Conservation (phyloP, 768 basidiomycete genomes). For the Tylopilus plumbeoviolaceoides region DNA sequence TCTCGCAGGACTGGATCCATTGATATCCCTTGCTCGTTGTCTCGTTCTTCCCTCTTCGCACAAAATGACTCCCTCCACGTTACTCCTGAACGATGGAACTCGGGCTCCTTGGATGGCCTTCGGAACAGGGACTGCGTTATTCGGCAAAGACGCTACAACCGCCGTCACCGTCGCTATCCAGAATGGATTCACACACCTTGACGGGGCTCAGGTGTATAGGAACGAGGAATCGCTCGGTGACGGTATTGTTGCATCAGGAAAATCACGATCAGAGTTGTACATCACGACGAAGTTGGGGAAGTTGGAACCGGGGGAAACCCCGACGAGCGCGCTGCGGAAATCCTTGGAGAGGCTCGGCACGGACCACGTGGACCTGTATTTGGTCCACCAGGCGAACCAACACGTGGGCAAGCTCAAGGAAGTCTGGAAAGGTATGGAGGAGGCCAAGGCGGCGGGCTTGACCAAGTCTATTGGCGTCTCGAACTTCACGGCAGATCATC, state of each 20-base stretch:
- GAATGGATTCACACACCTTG: slow-evolving; percentile 57
- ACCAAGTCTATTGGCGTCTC: slow-evolving; percentile 48
- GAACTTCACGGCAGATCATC: slow-evolving; percentile 44
- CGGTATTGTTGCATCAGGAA: slow-evolving; percentile 48
- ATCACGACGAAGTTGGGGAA: slow-evolving; percentile 54
- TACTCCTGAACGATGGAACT: slow-evolving; percentile 54
- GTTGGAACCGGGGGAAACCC: slow-evolving; percentile 38
- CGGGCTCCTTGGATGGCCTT: slow-evolving; percentile 55
- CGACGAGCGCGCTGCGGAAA: slow-evolving; percentile 45
- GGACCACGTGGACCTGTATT: slow-evolving; percentile 58
- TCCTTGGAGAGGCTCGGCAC: slow-evolving; percentile 53
- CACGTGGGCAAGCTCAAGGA: slow-evolving; percentile 43
- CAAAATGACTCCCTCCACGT: slow-evolving; percentile 26
- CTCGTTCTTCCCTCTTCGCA: slow-evolving; percentile 4
- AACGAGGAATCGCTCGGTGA: slow-evolving; percentile 54
- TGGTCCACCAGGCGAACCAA: slow-evolving; percentile 48
- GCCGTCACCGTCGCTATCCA: slow-evolving; percentile 46
- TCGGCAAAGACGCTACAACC: slow-evolving; percentile 37
- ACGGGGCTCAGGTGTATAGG: slow-evolving; percentile 56
- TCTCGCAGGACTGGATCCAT: background rate
- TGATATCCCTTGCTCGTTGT: background rate
- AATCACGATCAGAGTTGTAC: slow-evolving; percentile 51
- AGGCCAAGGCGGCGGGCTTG: slow-evolving; percentile 40
- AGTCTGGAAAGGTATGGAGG: slow-evolving; percentile 61
- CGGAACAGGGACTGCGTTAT: slow-evolving; percentile 59